These are phyloP conservation scores for Xerocomus tenax DNA, from an alignment of 1,284 basidiomycete genomes.

Conservation along the genomic window DNA sequence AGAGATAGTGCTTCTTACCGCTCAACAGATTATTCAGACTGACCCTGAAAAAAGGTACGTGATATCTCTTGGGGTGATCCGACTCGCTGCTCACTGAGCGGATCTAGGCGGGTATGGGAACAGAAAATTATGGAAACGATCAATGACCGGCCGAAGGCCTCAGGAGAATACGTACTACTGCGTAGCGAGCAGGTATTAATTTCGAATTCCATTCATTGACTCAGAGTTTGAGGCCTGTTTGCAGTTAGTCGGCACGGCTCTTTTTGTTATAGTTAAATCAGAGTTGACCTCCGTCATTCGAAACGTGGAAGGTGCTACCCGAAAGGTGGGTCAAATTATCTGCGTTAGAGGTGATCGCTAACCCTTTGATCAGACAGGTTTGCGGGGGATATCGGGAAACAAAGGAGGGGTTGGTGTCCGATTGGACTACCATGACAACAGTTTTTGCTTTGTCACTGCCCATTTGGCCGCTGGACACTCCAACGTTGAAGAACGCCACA, in stretches of 20 bases:
- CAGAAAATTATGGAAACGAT: slow-evolving; percentile 73
- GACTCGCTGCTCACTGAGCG: neutral
- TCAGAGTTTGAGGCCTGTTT: slow-evolving; percentile 3
- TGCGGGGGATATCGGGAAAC: slow-evolving; percentile 95
- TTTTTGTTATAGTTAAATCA: slow-evolving; percentile 78
- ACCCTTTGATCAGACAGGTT: slow-evolving; percentile 62
- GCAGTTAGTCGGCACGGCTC: slow-evolving; percentile 88
- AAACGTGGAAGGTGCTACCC: slow-evolving; percentile 84
- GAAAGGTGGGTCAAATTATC: slow-evolving; percentile 54
- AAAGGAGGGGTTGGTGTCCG: slow-evolving; percentile 93
- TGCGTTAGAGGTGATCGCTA: neutral
- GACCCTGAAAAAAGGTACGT: slow-evolving; percentile 85
- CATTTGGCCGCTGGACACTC: slow-evolving; percentile 91
- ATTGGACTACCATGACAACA: slow-evolving; percentile 83
- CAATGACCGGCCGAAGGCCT: slow-evolving; percentile 57
- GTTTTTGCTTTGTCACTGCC: slow-evolving; percentile 91
- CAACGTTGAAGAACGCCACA: slow-evolving; percentile 85
- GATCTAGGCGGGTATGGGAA: slow-evolving; percentile 76
- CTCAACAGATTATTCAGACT: slow-evolving; percentile 92
- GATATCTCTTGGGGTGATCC: neutral
- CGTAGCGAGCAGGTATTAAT: slow-evolving; percentile 77
- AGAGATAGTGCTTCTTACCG: slow-evolving; percentile 94
- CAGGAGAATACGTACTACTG: slow-evolving; percentile 73
- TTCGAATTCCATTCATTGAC: neutral
- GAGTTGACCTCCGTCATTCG: slow-evolving; percentile 72